Percentiles rank a stretch among this genome's conserved stretches.
phyloP scores from a whole-genome alignment of 148 eudicot genomes.

The Suaeda aralocaspica region DNA sequence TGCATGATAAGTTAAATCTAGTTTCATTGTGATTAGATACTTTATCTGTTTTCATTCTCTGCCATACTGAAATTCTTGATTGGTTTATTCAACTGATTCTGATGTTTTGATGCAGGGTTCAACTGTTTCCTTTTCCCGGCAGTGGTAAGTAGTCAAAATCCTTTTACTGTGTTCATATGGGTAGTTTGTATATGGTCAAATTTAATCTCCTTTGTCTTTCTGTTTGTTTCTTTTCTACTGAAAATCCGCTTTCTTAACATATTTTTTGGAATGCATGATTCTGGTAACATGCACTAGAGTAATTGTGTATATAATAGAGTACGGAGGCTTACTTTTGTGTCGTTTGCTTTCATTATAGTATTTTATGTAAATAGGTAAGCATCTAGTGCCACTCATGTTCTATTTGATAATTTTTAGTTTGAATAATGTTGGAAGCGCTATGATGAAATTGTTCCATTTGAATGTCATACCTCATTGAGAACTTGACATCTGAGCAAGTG shows the following conservation, averaged over 20 bases:
- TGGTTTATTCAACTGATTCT: conserved; percentile 10
- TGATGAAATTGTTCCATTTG: not conserved
- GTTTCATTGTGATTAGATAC: not conserved
- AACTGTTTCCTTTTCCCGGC: conserved; percentile 23
- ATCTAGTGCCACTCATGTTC: not conserved
- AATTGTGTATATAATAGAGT: not conserved
- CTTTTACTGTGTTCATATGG: not conserved
- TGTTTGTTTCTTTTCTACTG: not conserved
- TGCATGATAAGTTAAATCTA: not conserved
- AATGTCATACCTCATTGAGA: not conserved
- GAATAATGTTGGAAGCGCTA: not conserved
- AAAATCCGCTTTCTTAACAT: too few relatives aligned
- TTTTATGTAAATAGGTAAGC: not conserved
- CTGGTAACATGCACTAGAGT: not conserved
- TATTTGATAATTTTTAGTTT: too few relatives aligned
- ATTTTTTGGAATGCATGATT: not conserved
- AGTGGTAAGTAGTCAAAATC: conserved; percentile 27
- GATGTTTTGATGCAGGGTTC: conserved; percentile 28
- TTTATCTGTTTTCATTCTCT: not conserved
- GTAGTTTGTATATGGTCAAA: too few relatives aligned
- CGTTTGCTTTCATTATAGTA: not conserved
- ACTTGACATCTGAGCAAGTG: not conserved
- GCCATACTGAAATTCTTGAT: not conserved
- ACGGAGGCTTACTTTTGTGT: not conserved
- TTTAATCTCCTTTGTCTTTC: not conserved